Conservation (phyloP, 257 asterid species). For the Nicotiana undulata region DNA sequence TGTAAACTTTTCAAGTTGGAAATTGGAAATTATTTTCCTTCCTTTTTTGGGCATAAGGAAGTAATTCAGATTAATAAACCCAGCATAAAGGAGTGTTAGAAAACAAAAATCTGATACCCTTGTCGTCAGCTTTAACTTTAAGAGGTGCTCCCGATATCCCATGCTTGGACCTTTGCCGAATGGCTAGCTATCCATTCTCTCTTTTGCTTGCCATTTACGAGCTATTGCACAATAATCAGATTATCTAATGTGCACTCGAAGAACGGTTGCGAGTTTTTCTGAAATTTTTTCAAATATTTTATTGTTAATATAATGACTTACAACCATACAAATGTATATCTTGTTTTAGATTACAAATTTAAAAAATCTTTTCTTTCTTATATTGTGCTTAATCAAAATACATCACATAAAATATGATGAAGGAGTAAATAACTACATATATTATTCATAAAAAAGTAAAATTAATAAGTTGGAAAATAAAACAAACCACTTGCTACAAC, state of each 20-base stretch:
- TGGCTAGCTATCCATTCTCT: background rate
- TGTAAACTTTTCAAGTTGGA: background rate
- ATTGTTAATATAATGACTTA: no score
- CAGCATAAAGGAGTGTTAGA: background rate
- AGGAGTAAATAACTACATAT: background rate
- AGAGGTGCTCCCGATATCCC: background rate
- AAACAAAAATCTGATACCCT: background rate
- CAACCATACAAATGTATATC: no score
- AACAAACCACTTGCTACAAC: background rate
- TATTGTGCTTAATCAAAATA: no score
- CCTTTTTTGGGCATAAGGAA: background rate
- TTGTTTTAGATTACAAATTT: no score
- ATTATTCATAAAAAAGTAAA: background rate
- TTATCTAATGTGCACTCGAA: no score
- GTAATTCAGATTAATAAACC: background rate
- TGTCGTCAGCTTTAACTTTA: conserved; percentile 1
- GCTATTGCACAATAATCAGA: no score
- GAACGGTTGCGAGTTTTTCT: no score
- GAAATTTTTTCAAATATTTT: no score
- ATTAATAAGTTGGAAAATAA: background rate
- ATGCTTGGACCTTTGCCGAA: background rate
- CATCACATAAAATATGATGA: no score
- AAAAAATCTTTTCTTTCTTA: no score
- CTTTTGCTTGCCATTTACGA: background rate
- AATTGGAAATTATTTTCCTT: background rate